phyloP scores from a whole-genome alignment of 768 basidiomycete genomes.

The Sutorius australiensis region DNA sequence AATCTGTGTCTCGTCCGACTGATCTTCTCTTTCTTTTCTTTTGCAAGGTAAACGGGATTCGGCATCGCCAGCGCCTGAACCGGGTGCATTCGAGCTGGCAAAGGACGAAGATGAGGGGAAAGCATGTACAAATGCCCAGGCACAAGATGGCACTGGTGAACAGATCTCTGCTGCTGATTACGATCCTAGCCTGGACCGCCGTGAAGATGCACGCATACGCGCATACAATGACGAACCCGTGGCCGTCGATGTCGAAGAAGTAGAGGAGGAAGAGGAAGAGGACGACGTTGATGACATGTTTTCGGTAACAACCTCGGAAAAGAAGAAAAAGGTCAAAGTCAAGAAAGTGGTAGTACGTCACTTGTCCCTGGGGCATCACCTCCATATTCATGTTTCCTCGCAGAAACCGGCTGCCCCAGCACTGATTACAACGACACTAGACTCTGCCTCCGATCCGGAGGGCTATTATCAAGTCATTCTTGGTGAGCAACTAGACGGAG shows the following conservation, averaged over 20 bases:
- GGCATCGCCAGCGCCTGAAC: constrained; percentile 55
- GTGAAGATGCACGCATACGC: constrained; percentile 78
- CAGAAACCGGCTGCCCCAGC: constrained; percentile 55
- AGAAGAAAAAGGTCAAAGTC: constrained; percentile 50
- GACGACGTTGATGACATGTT: constrained; percentile 98
- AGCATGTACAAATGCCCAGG: constrained; percentile 42
- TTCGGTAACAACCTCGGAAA: constrained; percentile 49
- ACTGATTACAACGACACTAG: constrained; percentile 72
- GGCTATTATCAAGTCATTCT: constrained; percentile 94
- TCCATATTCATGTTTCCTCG: constrained; percentile 2
- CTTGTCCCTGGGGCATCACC: not conserved
- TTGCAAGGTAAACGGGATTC: constrained; percentile 49
- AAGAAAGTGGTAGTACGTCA: constrained; percentile 54
- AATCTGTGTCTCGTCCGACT: not conserved
- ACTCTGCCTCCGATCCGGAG: constrained; percentile 90
- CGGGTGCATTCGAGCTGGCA: constrained; percentile 60
- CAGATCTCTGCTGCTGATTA: constrained; percentile 93
- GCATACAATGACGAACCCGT: constrained; percentile 40
- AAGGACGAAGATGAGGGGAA: constrained; percentile 58
- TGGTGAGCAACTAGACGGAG: constrained; percentile 90
- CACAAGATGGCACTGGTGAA: constrained; percentile 47
- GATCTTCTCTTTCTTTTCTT: not conserved
- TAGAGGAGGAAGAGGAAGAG: constrained; percentile 63
- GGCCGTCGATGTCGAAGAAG: constrained; percentile 42
- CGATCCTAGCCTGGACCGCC: constrained; percentile 77